Percentiles rank a stretch among this genome's conserved stretches.
Evolutionary conservation across 371 early-diverging fungal genomes (phyloP).

Genomic region (Rhizopus delemar): DNA sequence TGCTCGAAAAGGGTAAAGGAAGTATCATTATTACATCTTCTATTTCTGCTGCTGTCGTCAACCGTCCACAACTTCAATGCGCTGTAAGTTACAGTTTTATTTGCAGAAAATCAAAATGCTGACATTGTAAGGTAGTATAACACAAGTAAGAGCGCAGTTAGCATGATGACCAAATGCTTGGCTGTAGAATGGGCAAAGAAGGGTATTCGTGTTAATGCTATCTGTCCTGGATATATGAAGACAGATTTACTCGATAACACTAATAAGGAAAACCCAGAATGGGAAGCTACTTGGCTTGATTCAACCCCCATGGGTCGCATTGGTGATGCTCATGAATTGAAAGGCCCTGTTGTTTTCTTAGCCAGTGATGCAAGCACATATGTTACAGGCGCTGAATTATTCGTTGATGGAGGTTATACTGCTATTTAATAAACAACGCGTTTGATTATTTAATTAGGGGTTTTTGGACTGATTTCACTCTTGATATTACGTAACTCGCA

Average conservation of each 20-base stretch:
- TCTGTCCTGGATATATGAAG: conserved; percentile 49
- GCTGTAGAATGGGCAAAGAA: conserved; percentile 50
- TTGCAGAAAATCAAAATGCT: background rate
- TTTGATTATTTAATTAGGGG: too few relatives aligned
- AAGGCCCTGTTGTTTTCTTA: conserved; percentile 70
- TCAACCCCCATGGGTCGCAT: conserved; percentile 50
- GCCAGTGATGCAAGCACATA: conserved; percentile 66
- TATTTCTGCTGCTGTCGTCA: conserved; percentile 46
- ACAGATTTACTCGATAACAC: conserved; percentile 48
- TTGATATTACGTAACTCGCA: too few relatives aligned
- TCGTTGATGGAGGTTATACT: conserved; percentile 52
- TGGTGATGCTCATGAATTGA: conserved; percentile 68
- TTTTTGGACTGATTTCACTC: too few relatives aligned
- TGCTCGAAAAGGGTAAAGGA: conserved; percentile 45
- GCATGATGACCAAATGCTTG: conserved; percentile 51
- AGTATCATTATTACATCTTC: conserved; percentile 49
- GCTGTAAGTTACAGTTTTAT: conserved; percentile 31
- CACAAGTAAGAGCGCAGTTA: conserved; percentile 64
- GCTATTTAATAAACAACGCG: conserved; percentile 26
- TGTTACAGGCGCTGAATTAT: conserved; percentile 57
- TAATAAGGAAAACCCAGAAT: conserved; percentile 31
- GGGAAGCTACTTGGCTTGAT: conserved; percentile 35
- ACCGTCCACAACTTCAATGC: conserved; percentile 48
- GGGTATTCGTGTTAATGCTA: conserved; percentile 49
- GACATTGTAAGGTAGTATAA: conserved; percentile 37